These are phyloP conservation scores for Coemansia sp. DNA, from an alignment of 192 early-diverging fungal genomes.

Conservation along the genomic window DNA sequence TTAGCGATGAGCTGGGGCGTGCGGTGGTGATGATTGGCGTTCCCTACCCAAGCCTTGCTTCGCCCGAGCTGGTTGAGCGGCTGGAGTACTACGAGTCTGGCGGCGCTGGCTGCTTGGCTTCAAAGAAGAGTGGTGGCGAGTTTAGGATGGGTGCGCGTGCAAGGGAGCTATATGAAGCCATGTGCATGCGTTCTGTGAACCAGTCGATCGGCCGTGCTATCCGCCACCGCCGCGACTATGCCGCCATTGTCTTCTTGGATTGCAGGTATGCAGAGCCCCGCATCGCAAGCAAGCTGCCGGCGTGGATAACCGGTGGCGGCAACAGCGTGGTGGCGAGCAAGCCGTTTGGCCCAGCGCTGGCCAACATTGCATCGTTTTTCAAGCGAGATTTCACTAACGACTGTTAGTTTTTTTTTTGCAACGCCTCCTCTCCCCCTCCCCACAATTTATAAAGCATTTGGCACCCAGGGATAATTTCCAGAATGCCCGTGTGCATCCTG, in stretches of 20 bases:
- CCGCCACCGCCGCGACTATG: constrained; percentile 86
- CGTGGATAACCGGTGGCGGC: constrained; percentile 60
- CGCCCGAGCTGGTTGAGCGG: constrained; percentile 71
- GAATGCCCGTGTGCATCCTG: not conserved
- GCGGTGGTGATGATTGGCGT: constrained; percentile 87
- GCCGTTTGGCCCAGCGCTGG: constrained; percentile 31
- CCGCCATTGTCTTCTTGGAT: constrained; percentile 82
- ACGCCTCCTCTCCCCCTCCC: not conserved
- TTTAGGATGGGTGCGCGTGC: constrained; percentile 53
- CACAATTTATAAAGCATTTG: not conserved
- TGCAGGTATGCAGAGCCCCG: constrained; percentile 56
- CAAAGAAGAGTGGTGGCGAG: not conserved
- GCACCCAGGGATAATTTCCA: not conserved
- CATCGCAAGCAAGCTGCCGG: constrained; percentile 61
- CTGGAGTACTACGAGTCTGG: constrained; percentile 29
- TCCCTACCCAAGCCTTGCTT: constrained; percentile 80
- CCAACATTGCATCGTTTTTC: constrained; percentile 33
- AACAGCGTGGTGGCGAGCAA: not conserved
- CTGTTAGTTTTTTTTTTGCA: not conserved
- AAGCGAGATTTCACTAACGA: constrained; percentile 19
- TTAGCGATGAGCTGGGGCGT: constrained; percentile 83
- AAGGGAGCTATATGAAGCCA: constrained; percentile 75
- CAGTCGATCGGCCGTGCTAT: constrained; percentile 93
- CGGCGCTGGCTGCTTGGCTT: constrained; percentile 31
- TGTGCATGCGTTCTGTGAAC: constrained; percentile 94